Evolutionary conservation across 345 rosid genomes (phyloP).

Genomic region (Populus euphratica): DNA sequence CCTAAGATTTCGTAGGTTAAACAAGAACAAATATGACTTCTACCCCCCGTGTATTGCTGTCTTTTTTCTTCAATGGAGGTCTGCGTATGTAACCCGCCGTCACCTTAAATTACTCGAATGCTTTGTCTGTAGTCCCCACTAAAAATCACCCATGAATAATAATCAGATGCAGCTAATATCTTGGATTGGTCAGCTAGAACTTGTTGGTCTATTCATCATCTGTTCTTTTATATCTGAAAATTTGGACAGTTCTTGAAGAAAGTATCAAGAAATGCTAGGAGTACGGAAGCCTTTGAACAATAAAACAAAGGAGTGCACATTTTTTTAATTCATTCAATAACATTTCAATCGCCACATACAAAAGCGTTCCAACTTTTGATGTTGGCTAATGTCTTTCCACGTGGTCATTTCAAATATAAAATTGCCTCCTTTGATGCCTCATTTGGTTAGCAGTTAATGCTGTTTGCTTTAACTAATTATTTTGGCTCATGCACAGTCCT

Average conservation of each 20-base stretch:
- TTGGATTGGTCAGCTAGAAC: not conserved
- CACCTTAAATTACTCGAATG: constrained; percentile 10
- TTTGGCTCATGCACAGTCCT: constrained; percentile 2
- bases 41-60: constrained; percentile 20
- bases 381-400: constrained; percentile 2
- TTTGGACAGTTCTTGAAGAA: constrained; percentile 3
- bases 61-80: constrained; percentile 2
- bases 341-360: not conserved
- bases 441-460: not conserved
- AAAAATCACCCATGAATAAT: not conserved
- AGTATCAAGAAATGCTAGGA: not conserved
- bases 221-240: not conserved
- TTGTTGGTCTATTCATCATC: constrained; percentile 20
- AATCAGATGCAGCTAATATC: not conserved
- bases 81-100: not conserved
- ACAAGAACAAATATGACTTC: not conserved
- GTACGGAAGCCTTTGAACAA: not conserved
- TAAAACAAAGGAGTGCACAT: not conserved
- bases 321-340: not conserved
- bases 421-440: constrained; percentile 5
- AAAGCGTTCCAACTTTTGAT: constrained; percentile 9
- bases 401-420: not conserved
- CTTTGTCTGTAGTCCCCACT: not conserved
- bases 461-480: not conserved
- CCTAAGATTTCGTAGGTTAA: constrained; percentile 8